These are phyloP conservation scores for Gonium pectorale DNA, from an alignment of 139 green algal genomes.

Conservation along the genomic window DNA sequence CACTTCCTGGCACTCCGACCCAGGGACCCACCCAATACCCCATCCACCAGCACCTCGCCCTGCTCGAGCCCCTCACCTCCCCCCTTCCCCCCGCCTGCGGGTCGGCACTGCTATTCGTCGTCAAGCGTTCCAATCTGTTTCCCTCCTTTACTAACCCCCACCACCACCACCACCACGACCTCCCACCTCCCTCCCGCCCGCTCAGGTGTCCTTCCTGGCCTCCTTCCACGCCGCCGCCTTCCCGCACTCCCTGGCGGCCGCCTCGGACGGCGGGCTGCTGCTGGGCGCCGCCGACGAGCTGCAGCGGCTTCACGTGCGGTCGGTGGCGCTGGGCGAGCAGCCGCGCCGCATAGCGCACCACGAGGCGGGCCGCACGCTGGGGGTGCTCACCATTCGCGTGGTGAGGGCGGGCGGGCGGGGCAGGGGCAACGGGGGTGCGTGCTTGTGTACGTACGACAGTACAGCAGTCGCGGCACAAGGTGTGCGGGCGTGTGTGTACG, in stretches of 20 bases:
- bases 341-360: slow-evolving; percentile 92
- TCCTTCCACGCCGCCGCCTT: slow-evolving; percentile 83
- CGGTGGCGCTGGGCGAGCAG: slow-evolving; percentile 91
- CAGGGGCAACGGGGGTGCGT: neutral
- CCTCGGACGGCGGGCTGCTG: slow-evolving; percentile 80
- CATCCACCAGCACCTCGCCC: no score
- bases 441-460: no score
- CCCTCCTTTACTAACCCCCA: no score
- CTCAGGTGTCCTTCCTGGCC: slow-evolving; percentile 84
- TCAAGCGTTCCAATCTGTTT: no score
- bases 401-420: neutral
- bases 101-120: no score
- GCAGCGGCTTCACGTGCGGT: slow-evolving; percentile 97
- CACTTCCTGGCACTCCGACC: no score
- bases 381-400: slow-evolving; percentile 48
- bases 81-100: no score
- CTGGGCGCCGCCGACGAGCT: slow-evolving; percentile 94
- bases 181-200: neutral
- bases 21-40: no score
- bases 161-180: neutral
- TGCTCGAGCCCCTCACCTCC: no score
- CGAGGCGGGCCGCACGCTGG: slow-evolving; percentile 51
- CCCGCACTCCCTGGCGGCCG: slow-evolving; percentile 86
- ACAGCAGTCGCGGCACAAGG: no score
- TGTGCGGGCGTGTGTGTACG: neutral